Evolutionary conservation across 2,329 filamentous ascomycete genomes (phyloP), one percentile per base, ranked within the genome.

Genomic region (Tolypocladium cylindrosporum): DNA sequence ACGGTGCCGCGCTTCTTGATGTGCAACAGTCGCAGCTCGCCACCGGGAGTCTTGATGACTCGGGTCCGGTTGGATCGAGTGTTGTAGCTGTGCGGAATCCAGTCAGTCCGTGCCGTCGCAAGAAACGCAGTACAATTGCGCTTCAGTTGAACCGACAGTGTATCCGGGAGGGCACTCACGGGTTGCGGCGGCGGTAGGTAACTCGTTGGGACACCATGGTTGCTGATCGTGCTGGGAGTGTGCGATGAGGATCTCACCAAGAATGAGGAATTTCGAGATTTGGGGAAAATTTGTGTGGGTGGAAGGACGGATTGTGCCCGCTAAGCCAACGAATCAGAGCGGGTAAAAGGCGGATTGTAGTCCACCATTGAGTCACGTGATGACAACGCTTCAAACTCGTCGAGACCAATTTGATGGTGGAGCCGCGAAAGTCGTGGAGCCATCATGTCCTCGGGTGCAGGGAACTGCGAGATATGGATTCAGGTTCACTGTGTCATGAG

Each of bases 1-100:
- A 92, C 89, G 76, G 91, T 96, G 71, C 92, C 94, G 78, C 88
- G 90, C 91, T 99, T 99, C 90, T 97, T 97, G 84, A 97, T 92
- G 88, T 99, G 93, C 71, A 97, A 89, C 76, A 96, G 88, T 77
- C 94, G 88, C 74, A 96, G 87, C 77, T 93, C 86, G 77, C 94
- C 94, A 78, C 94, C 95, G 69, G 95, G 94, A 68, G 94, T 99
- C 86, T 94, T 94, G 79, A 96, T 78, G 73, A 95, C 84, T 76
- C 94, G 89, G 77, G 94, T 93, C 80, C 91, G 91, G 89, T 99
- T 97, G 78, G 90, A 96, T 77, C 83, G 83, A 77, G 93, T 97
- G 88, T 97, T 97, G 90, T 97, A 99, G 76, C 90, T 94, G 73
- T 59, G 59, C 59, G 55, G 54, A 60, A 57, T 58, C 57, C 54